Conservation (phyloP, 768 basidiomycete species). For the Astraeus odoratus region DNA sequence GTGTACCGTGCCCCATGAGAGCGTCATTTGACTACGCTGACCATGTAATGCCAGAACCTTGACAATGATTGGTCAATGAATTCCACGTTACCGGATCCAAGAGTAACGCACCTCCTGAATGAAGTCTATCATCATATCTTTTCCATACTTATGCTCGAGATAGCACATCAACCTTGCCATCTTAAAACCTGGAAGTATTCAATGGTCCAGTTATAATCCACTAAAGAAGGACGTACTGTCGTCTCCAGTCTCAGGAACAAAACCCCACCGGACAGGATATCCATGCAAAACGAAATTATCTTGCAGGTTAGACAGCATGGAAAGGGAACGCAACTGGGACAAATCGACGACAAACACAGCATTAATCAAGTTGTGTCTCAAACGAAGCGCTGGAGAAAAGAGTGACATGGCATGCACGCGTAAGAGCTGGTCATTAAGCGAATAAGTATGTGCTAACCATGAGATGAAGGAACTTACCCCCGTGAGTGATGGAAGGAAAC, state of each 20-base stretch:
- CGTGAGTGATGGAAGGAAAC: slow-evolving; percentile 45
- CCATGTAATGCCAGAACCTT: slow-evolving; percentile 35
- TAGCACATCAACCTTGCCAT: slow-evolving; percentile 74
- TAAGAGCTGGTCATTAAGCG: slow-evolving; percentile 18
- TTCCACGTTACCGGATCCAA: not conserved
- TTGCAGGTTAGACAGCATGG: slow-evolving; percentile 59
- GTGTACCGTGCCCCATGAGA: slow-evolving; percentile 40
- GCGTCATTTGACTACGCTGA: slow-evolving; percentile 23
- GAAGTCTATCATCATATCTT: slow-evolving; percentile 56
- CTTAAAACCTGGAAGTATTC: slow-evolving; percentile 38
- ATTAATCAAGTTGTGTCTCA: slow-evolving; percentile 80
- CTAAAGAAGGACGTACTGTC: slow-evolving; percentile 24
- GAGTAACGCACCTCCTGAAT: slow-evolving; percentile 39
- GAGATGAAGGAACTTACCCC: slow-evolving; percentile 29
- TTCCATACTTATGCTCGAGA: slow-evolving; percentile 54
- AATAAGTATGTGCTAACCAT: not conserved
- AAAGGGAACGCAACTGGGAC: slow-evolving; percentile 49
- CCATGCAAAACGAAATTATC: slow-evolving; percentile 63
- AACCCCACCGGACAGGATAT: slow-evolving; percentile 77
- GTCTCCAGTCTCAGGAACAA: slow-evolving; percentile 60
- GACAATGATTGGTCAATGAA: not conserved
- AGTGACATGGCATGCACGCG: slow-evolving; percentile 39
- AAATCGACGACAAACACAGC: slow-evolving; percentile 78
- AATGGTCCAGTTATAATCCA: not conserved
- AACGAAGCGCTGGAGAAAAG: slow-evolving; percentile 68